Percentiles rank a stretch among this genome's conserved stretches.
Evolutionary conservation across 345 rosid species (phyloP).

Genomic region (Euphorbia tirucalli): DNA sequence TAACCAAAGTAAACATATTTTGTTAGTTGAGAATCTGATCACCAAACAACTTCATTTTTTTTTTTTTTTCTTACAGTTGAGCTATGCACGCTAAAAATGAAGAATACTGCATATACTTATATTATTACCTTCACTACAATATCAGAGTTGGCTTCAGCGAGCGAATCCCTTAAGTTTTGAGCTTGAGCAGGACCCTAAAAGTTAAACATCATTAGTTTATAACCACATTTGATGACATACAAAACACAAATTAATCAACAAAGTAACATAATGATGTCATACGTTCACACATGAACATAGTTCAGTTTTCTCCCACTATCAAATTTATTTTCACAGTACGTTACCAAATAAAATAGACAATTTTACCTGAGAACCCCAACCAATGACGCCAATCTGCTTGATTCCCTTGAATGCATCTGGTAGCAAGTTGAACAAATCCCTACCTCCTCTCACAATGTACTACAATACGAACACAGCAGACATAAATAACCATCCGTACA

Average conservation of each 20-base stretch:
- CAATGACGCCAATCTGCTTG: constrained; percentile 90
- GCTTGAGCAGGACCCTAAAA: constrained; percentile 93
- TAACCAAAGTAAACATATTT: background rate
- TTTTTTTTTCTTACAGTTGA: background rate
- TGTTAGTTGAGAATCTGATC: background rate
- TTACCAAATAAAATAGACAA: background rate
- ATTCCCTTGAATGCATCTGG: constrained; percentile 85
- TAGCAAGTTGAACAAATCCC: constrained; percentile 77
- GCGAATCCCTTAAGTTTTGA: constrained; percentile 88
- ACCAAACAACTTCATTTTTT: background rate
- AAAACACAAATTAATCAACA: background rate
- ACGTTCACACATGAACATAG: background rate
- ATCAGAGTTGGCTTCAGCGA: constrained; percentile 76
- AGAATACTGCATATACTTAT: background rate
- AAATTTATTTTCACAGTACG: background rate
- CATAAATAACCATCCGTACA: background rate
- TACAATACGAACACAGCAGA: constrained; percentile 15
- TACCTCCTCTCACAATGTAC: constrained; percentile 97
- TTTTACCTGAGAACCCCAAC: constrained; percentile 91
- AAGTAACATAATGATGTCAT: too few species aligned
- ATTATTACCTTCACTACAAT: constrained; percentile 71
- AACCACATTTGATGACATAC: background rate
- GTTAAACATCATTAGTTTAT: background rate
- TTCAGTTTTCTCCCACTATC: background rate
- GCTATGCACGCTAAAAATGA: background rate